Base-by-base conservation (phyloP, 805 yeast genomes). In the Saccharomycopsis sp. region DNA sequence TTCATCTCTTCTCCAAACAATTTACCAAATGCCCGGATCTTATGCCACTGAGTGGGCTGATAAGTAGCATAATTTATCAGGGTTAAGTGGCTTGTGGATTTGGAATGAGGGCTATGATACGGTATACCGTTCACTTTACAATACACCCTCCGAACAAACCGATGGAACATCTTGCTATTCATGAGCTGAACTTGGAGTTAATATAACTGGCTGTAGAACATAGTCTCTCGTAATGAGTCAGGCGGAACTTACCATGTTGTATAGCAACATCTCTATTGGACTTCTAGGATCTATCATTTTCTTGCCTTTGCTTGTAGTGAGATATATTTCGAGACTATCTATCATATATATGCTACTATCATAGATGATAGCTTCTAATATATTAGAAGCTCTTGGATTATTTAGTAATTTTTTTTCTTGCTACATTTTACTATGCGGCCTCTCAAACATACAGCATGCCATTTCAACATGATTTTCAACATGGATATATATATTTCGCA, bases 1-100 rank as follows among this genome's bases (percentile, higher is more conserved):
- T 82, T 80, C 66, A 85, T 62, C 67, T 87, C 94, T 60, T 84
- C 84, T 64, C 73, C 68, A 71, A 87, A 85, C 15, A 87, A 65
- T 15, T 78, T 64, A 44, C 85, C 69, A 65, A 76, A 85, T 0
- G 93, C 93, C 58, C 80, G 84, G 51, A 79, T 65, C 65, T 78
- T 84, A 50, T 87, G 91, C 20, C 65, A 56, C 0, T 68, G 42
- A 0, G 87, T 80, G 1, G 92, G 90, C 38, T 66, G 69, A 65
- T 73, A 79, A 19, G 64, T 52, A 61, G 56, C 58, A 53, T 54
- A 64, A 17, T 44, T 56, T 34, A 56, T 56, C 38, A 53, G 68
- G 65, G 34, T 65, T 64, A 53, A 61, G 22, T 41, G 20, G 22
- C 12, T 24, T 7, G 25, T 60, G 47, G 60, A 41, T 25, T 25